A percentile compares a stretch with the other conserved stretches of the same genome.
These are phyloP conservation scores for Rhizophora apiculata DNA, from an alignment of 345 rosid genomes.

Conservation along the genomic window DNA sequence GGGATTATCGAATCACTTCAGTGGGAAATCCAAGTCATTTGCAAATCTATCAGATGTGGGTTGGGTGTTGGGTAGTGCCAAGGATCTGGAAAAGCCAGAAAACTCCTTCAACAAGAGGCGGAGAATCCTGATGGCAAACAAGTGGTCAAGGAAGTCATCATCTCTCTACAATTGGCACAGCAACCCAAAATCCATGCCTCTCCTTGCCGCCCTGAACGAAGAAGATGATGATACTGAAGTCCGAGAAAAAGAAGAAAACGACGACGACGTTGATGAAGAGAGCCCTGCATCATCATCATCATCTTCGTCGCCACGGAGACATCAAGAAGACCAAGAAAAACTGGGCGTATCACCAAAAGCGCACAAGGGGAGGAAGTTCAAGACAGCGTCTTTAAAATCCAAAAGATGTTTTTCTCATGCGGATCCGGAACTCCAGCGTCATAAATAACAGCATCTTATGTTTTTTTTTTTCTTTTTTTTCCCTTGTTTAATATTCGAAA, in stretches of 20 bases:
- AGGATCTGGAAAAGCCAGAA: conserved; percentile 63
- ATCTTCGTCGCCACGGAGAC: conserved; percentile 8
- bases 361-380: conserved; percentile 17
- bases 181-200: conserved; percentile 79
- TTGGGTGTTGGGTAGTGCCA: conserved; percentile 11
- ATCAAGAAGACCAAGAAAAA: conserved; percentile 7
- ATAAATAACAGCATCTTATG: neutral
- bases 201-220: conserved; percentile 46
- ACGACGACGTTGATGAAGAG: neutral
- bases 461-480: too few species aligned
- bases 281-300: conserved; percentile 15
- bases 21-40: conserved; percentile 84
- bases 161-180: conserved; percentile 45
- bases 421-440: conserved; percentile 46
- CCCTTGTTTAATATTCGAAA: too few species aligned
- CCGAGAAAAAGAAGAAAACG: neutral
- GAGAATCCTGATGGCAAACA: conserved; percentile 50
- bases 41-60: conserved; percentile 54
- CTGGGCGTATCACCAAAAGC: neutral
- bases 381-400: conserved; percentile 38
- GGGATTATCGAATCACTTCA: conserved; percentile 71
- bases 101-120: conserved; percentile 78
- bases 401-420: conserved; percentile 64
- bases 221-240: conserved; percentile 26
- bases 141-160: conserved; percentile 39